A percentile compares a stretch with the other conserved stretches of the same genome.
phyloP scores from a whole-genome alignment of 208 protist genomes.

The Zelonia costaricensis region DNA sequence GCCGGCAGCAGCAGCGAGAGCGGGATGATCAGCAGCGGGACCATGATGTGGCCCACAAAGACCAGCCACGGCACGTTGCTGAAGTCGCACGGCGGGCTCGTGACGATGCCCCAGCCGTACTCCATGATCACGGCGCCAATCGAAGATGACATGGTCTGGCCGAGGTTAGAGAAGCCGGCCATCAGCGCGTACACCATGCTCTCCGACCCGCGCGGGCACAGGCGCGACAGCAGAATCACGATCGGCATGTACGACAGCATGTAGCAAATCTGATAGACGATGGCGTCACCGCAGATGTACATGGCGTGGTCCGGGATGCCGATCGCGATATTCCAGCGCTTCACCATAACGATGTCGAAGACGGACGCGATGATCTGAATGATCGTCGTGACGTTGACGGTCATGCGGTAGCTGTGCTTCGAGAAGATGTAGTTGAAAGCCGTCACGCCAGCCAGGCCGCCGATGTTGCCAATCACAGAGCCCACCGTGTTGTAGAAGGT shows the following conservation, averaged over 20 bases:
- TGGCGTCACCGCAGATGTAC: constrained; percentile 66
- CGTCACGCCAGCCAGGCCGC: constrained; percentile 35
- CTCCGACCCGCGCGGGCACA: constrained; percentile 78
- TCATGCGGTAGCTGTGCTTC: constrained; percentile 51
- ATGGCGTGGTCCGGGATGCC: constrained; percentile 55
- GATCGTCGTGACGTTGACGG: constrained; percentile 35
- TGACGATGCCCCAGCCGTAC: constrained; percentile 38
- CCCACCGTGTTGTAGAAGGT: constrained; percentile 56
- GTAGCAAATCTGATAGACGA: constrained; percentile 52
- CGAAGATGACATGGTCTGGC: constrained; percentile 33
- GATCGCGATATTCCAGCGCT: constrained; percentile 50
- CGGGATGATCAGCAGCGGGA: constrained; percentile 58
- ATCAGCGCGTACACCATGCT: constrained; percentile 74
- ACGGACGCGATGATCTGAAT: constrained; percentile 37
- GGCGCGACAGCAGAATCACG: constrained; percentile 67
- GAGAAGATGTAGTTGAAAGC: constrained; percentile 58
- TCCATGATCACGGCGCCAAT: constrained; percentile 55
- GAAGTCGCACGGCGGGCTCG: constrained; percentile 64
- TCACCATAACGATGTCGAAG: constrained; percentile 59
- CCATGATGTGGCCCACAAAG: constrained; percentile 47
- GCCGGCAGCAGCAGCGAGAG: constrained; percentile 54
- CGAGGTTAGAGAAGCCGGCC: constrained; percentile 77
- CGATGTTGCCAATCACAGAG: constrained; percentile 38
- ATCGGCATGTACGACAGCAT: constrained; percentile 69
- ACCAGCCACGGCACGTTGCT: constrained; percentile 49